These are phyloP conservation scores for Penicillium crustosum DNA, from an alignment of 2,329 filamentous ascomycete species.

Conservation along the genomic window DNA sequence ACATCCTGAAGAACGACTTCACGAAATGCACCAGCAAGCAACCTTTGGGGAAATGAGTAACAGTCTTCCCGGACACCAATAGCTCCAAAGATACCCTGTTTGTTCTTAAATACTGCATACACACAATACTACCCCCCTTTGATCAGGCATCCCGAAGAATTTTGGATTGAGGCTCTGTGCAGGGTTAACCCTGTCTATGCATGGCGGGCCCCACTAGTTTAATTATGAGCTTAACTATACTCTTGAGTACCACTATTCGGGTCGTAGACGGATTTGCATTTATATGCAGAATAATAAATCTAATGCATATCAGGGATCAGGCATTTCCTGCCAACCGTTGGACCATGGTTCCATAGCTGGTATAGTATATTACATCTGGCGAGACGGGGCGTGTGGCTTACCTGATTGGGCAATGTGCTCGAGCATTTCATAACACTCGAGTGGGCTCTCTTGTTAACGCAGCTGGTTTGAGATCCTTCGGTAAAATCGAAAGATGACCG, in stretches of 20 bases:
- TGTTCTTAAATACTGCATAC: too few relatives aligned
- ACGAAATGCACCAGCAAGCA: background rate
- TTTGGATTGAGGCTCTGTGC: background rate
- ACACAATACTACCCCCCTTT: background rate
- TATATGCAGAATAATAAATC: too few relatives aligned
- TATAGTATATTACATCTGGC: too few relatives aligned
- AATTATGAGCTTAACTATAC: background rate
- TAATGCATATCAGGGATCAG: background rate
- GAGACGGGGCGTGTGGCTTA: background rate
- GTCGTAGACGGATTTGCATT: background rate
- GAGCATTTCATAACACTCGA: background rate
- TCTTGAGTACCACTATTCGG: too few relatives aligned
- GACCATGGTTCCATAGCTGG: background rate
- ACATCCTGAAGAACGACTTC: background rate
- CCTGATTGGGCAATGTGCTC: background rate
- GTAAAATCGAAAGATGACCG: background rate
- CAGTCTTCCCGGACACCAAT: background rate
- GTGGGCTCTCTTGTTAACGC: background rate
- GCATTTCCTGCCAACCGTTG: background rate
- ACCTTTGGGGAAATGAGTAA: too few relatives aligned
- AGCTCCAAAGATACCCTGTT: background rate
- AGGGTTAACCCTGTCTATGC: too few relatives aligned
- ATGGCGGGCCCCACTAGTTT: background rate
- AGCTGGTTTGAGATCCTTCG: background rate
- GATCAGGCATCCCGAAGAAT: background rate